Evolutionary conservation across 176 grass and related monocot species (phyloP), one percentile per base, ranked within the genome.

Genomic region (Luzula sylvatica): DNA sequence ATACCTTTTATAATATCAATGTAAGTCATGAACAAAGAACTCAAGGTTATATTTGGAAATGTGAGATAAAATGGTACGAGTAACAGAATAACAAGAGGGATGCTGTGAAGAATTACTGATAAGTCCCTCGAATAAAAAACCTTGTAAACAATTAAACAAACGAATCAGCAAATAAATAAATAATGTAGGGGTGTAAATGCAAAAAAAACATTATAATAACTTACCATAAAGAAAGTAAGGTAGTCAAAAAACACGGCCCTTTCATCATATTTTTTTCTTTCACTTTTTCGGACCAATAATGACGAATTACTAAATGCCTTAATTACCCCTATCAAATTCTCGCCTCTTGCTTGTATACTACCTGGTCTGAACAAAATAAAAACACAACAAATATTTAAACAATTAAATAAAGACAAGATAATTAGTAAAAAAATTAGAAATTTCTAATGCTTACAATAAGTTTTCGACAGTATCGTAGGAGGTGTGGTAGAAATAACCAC

Each of bases 401-500:
- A 67, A 58, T 22, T 30, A 18, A 54, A 3, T 3, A 20, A 35
- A 77, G 41, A 38, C 28, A 52, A 14, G 65, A 35, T 27, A 69
- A 35, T 56, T 54, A 41, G 65, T 44, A 60, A 28, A 30, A 28
- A 70, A 52, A 41, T 30, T 53, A 54, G 23, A 38, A 29, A 11
- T 30, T 18, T 79, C n/a, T 52, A 48, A 58, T 47, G 55, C 76
- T 56, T 89, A 96, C 90, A 96, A 15, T 50, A 96, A 75, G 32
- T 82, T 89, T 47, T 89, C 90, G 52, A 96, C 42, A 15, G 90
- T 96, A 75, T 89, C 90, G 51, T 75, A 96, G 42, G 90, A 85
- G 26, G 90, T 96, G 72, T 96, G 90, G 52, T 96, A 96, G 72
- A 86, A 96, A 76, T 96, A 96, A 70, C 90, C 90, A 66, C 90